phyloP scores from a whole-genome alignment of 2,329 filamentous ascomycete genomes.

The Macrophomina pseudophaseolina region DNA sequence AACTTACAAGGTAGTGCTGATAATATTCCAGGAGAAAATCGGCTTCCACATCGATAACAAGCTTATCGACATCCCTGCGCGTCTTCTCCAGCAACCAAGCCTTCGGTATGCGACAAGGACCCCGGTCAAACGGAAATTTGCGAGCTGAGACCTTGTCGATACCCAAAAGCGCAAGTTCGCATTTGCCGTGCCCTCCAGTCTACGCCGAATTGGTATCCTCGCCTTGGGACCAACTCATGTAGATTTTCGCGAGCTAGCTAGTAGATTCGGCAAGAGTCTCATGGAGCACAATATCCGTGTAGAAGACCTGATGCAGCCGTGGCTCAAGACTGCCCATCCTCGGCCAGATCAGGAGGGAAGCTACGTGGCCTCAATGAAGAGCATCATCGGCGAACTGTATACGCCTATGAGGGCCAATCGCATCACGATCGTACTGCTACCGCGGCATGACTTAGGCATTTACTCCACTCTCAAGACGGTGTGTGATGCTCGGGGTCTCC shows the following conservation, averaged over 20 bases:
- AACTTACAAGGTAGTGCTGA: too few species aligned
- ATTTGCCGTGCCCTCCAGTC: not conserved
- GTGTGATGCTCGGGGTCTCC: constrained; percentile 26
- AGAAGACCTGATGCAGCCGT: not conserved
- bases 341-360: not conserved
- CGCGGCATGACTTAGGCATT: not conserved
- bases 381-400: not conserved
- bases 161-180: not conserved
- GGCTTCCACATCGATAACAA: constrained; percentile 15
- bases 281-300: not conserved
- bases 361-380: not conserved
- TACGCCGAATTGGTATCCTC: constrained; percentile 1
- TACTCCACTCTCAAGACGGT: constrained; percentile 21
- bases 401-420: not conserved
- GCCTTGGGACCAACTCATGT: not conserved
- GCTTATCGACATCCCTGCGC: constrained; percentile 18
- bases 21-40: not conserved
- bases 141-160: constrained; percentile 4
- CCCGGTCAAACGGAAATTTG: not conserved
- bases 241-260: not conserved
- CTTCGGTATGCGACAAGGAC: not conserved
- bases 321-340: not conserved
- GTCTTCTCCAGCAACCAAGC: constrained; percentile 7
- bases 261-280: not conserved
- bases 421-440: constrained; percentile 10